Base-by-base conservation (phyloP, 129 eudicot genomes). In the Gnaphalium uliginosum region DNA sequence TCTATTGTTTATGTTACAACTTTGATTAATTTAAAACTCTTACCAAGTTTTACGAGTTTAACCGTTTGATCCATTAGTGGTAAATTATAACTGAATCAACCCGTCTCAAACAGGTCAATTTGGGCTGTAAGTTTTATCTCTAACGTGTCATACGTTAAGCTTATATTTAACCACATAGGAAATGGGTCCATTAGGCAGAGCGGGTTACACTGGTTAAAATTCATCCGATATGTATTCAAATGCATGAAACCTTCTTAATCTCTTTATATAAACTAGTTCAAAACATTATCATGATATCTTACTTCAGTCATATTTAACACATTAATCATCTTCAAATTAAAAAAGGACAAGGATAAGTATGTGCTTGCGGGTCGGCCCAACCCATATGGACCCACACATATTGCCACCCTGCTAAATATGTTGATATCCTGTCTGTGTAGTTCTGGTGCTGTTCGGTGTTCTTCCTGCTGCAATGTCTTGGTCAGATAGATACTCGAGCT, bases 391-490 rank as follows among this genome's bases (percentile, higher is more conserved):
- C n/a, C 57, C 57, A 3, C 57, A 15, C n/a, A 3, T 0, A 13
- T 50, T 3, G 21, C 57, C 19, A 13, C 8, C 22, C 24, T 56
- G 26, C 11, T 56, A 56, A 35, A 50, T 66, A 64, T 15, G 1
- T 21, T 32, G 10, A 6, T 7, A 19, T 53, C 23, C 30, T 66
- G 33, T 58, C 8, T 74, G 35, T 74, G 84, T 67, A 95, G 99
- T 95, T 58, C 71, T 95, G 86, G 96, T 95, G 85, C 85, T 95
- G 78, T 95, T 95, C 66, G 99, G 99, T 35, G 69, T 95, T 82
- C 83, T 95, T 75, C 99, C 99, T 48, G 99, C 94, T 72, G 96
- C 97, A 63, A 94, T 94, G 99, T 79, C 86, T 11, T 94, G 99
- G 99, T 84, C 96, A 23, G 97, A 94, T 69, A 81, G 99, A 72